Evolutionary conservation across 371 early-diverging fungal genomes (phyloP), one percentile per base, ranked within the genome.

Genomic region (Syncephalastrum sp.): DNA sequence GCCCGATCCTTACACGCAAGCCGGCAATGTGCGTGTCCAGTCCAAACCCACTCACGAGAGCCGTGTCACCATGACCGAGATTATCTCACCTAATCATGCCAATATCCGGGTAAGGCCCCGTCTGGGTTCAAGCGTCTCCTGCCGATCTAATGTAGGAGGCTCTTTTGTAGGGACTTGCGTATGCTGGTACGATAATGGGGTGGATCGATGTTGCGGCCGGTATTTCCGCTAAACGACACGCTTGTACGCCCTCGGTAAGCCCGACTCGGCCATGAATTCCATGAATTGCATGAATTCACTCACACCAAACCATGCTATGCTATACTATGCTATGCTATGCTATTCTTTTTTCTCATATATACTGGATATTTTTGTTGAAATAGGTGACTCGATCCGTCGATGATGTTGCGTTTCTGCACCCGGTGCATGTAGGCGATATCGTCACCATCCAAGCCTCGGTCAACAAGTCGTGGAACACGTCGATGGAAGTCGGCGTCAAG

Each of bases 141-240:
- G 21, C 2, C 21, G 21, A 2, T 21, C 21, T 21, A 21, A 21
- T 21, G 21, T 0, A 21, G 21, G 21, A 21, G 1, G 21, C 13
- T 14, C 14, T 47, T 14, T 8, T 47, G 23, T 49, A 82, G 69
- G 85, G 85, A 4, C 66, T 79, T 51, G 79, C 79, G 8, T 77
- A 64, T 63, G 86, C 83, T 29, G 87, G 87, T n/a, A 70, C 71
- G 16, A 73, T 89, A 41, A 63, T 89, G 8, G 74, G 83, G 15
- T 88, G 88, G 90, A 86, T 89, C 23, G 89, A 90, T 76, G 74
- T 87, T 47, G 84, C 84, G 17, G 90, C 89, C 23, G 87, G 90
- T 54, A 82, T 84, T 27, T 81, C 88, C 3, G 88, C 90, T 23
- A 83, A 85, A 61, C 76, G 82, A 27, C 88, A 89, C 62, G 81